A percentile compares a stretch with the other conserved stretches of the same genome.
phyloP scores from a whole-genome alignment of 805 yeast species.

The Teunomyces funiuensis region DNA sequence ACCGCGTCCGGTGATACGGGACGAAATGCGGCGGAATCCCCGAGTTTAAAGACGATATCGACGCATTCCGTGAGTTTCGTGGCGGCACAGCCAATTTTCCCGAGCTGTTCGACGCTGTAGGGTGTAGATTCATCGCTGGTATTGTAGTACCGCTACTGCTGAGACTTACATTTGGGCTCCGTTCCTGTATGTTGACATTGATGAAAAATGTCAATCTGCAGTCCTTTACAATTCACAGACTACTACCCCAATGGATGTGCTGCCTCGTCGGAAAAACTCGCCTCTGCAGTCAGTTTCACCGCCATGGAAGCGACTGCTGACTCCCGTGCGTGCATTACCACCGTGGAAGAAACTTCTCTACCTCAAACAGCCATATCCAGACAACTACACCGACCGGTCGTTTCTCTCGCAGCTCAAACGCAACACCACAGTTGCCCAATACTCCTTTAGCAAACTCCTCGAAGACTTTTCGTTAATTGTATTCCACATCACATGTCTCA shows the following conservation, averaged over 20 bases:
- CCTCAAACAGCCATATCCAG: constrained; percentile 83
- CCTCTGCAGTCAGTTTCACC: not conserved
- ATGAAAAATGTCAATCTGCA: no score
- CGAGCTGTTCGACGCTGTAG: not conserved
- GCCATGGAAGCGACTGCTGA: not conserved
- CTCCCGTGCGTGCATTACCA: constrained; percentile 9
- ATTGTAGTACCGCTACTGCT: not conserved
- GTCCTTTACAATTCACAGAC: no score
- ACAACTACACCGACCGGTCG: constrained; percentile 81
- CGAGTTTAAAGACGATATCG: not conserved
- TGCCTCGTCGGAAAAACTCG: not conserved
- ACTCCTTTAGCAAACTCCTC: constrained; percentile 63
- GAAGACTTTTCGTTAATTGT: constrained; percentile 69
- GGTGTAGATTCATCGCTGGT: not conserved
- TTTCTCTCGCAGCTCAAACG: constrained; percentile 79
- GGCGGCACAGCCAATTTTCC: constrained; percentile 2
- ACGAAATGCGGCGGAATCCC: constrained; percentile 1
- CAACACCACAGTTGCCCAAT: constrained; percentile 69
- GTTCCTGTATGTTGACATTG: no score
- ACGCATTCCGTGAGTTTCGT: not conserved
- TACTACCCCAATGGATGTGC: not conserved
- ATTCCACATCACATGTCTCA: constrained; percentile 62
- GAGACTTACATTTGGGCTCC: not conserved
- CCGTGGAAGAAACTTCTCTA: constrained; percentile 87
- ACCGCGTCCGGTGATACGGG: constrained; percentile 1